These are phyloP conservation scores for Penicillium riverlandense DNA, from an alignment of 495 filamentous ascomycete species.

Conservation along the genomic window DNA sequence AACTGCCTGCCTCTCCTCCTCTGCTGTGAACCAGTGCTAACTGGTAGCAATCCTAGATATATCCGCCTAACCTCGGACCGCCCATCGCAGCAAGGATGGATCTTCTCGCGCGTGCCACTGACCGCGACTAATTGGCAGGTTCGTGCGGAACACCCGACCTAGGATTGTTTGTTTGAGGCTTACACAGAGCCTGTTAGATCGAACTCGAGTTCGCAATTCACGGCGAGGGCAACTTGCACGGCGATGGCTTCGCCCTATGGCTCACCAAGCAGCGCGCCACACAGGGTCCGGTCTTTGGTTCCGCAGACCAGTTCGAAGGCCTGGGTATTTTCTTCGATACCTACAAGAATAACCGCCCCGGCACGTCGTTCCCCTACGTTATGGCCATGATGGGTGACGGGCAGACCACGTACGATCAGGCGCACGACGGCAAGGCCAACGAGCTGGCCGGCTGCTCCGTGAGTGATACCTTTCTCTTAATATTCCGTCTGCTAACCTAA, in stretches of 20 bases:
- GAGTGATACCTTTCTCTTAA: constrained; percentile 15
- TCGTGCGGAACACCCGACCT: constrained; percentile 6
- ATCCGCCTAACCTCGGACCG: constrained; percentile 87
- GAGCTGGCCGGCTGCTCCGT: constrained; percentile 92
- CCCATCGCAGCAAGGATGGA: constrained; percentile 82
- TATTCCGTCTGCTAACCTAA: background rate
- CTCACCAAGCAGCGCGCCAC: constrained; percentile 86
- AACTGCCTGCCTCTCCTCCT: constrained; percentile 6
- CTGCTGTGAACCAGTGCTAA: constrained; percentile 6
- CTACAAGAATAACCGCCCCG: constrained; percentile 98
- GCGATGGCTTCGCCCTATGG: constrained; percentile 98
- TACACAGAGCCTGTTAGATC: constrained; percentile 43
- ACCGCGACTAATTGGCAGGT: constrained; percentile 99
- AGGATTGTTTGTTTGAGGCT: too few relatives aligned
- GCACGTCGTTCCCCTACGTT: constrained; percentile 91
- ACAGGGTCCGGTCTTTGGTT: constrained; percentile 81
- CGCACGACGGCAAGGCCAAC: constrained; percentile 87
- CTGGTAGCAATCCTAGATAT: constrained; percentile 48
- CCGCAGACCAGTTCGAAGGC: constrained; percentile 83
- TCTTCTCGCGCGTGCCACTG: constrained; percentile 88
- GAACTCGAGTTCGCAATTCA: constrained; percentile 92
- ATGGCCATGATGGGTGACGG: constrained; percentile 99
- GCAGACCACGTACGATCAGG: constrained; percentile 81
- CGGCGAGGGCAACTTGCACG: constrained; percentile 77
- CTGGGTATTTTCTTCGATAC: constrained; percentile 97